Base-by-base conservation (phyloP, 2,329 filamentous ascomycete genomes). In the Phaeosphaeria sp. region DNA sequence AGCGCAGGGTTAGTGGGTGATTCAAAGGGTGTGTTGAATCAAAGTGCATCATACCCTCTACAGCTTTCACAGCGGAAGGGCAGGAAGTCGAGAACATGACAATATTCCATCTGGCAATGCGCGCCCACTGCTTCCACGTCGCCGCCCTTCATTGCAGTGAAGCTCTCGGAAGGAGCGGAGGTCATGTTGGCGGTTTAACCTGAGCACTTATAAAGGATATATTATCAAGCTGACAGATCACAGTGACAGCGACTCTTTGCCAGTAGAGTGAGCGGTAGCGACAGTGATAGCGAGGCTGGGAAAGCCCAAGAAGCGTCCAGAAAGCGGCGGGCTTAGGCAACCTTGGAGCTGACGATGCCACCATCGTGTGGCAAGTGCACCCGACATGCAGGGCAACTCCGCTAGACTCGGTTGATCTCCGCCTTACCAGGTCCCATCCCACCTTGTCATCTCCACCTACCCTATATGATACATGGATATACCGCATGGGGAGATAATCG, bases 51-150 rank as follows among this genome's bases (percentile, higher is more conserved):
- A 42, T 70, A 83, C 80, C 83, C 83, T 71, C 81, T 85, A 80
- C 95, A 99, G 67, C 91, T 95, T 75, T 96, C 91, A 81, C 95
- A 99, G 73, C 88, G 85, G 78, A 98, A 98, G 3, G 95, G 95
- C 4, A 99, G 87, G 78, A 99, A 98, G 79, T 98, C 95, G 59
- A 98, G 90, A 74, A 95, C 91, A 75, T 93, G 90, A 83, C 95
- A 99, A 83, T 92, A 96, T 64, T 90, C 83, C 79, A 91, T 89
- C 77, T 97, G 88, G 85, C 95, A 99, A 82, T 97, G 93, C 61
- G 87, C 87, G 78, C 95, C 95, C 68, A 98, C 90, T 22, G 93
- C 86, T 69, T 91, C 89, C 48, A 93, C 89, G 79, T 97, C 93
- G 75, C 59, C 63, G 75, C 59, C 63, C n/a, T 55, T 36, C 89